A percentile compares a stretch with the other conserved stretches of the same genome.
Evolutionary conservation across 768 basidiomycete genomes (phyloP).

Genomic region (Boletales sp.): DNA sequence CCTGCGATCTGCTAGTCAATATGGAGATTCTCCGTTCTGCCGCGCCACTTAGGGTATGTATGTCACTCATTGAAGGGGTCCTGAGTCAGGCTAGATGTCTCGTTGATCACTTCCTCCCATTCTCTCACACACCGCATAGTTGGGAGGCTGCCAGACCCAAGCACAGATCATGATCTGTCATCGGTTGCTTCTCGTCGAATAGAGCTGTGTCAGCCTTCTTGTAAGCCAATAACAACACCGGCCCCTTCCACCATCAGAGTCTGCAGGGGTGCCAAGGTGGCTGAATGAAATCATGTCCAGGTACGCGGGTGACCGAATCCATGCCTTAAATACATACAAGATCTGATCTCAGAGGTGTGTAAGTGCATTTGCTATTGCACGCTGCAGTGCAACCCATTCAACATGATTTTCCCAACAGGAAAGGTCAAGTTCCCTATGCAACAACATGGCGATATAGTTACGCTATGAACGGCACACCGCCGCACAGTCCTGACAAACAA

Average conservation of each 20-base stretch:
- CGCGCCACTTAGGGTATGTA: constrained; percentile 27
- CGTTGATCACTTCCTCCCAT: no score
- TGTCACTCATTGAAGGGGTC: no score
- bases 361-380: no score
- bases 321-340: constrained; percentile 30
- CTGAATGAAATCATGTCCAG: constrained; percentile 35
- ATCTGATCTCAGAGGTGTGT: constrained; percentile 30
- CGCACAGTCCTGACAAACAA: constrained; percentile 16
- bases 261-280: constrained; percentile 30
- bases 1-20: constrained; percentile 21
- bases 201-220: no score
- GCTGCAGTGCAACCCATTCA: no score
- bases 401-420: constrained; percentile 37
- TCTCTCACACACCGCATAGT: no score
- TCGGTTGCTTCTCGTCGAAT: no score
- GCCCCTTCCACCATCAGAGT: constrained; percentile 19
- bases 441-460: constrained; percentile 32
- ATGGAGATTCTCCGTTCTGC: constrained; percentile 10
- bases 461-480: constrained; percentile 33
- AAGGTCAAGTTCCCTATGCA: constrained; percentile 29
- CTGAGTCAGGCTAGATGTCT: no score
- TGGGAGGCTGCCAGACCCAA: no score
- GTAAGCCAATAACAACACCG: constrained; percentile 12
- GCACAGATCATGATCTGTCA: no score
- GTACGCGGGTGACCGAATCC: constrained; percentile 27